Evolutionary conservation across 306 rosid species (phyloP).

Genomic region (Boehmeria nivea): DNA sequence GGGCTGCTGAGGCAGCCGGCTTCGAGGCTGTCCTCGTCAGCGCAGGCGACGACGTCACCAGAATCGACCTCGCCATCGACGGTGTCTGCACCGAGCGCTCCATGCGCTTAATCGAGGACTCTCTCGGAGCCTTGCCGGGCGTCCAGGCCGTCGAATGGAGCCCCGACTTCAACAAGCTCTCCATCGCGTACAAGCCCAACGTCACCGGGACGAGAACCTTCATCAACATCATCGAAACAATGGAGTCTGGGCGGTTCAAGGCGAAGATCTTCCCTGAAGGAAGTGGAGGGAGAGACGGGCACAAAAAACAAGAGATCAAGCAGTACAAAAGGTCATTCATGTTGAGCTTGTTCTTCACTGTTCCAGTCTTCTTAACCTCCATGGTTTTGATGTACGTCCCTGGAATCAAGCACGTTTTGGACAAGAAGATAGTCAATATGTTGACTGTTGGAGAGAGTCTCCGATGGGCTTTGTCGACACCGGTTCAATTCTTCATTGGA

Average conservation of each 20-base stretch:
- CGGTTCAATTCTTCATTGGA: slow-evolving; percentile 61
- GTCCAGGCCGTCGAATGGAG: slow-evolving; percentile 25
- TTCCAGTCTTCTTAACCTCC: slow-evolving; percentile 61
- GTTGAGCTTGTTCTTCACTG: slow-evolving; percentile 56
- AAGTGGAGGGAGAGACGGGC: slow-evolving; percentile 37
- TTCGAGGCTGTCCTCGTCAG: slow-evolving; percentile 42
- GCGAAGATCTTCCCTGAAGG: slow-evolving; percentile 44
- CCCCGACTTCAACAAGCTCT: slow-evolving; percentile 26
- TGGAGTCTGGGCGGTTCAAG: slow-evolving; percentile 46
- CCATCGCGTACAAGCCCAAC: slow-evolving; percentile 49
- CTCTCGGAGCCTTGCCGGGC: slow-evolving; percentile 62
- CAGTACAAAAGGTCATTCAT: slow-evolving; percentile 35
- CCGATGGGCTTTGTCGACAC: slow-evolving; percentile 50
- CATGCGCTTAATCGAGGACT: slow-evolving; percentile 27
- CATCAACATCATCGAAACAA: slow-evolving; percentile 49
- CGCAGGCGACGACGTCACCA: slow-evolving; percentile 49
- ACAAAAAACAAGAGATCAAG: slow-evolving; percentile 40
- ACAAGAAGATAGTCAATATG: slow-evolving; percentile 46
- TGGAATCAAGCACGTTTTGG: slow-evolving; percentile 40
- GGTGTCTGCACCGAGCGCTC: slow-evolving; percentile 28
- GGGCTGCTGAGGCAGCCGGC: slow-evolving; percentile 38
- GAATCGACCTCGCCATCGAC: slow-evolving; percentile 47
- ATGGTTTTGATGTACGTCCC: slow-evolving; percentile 65
- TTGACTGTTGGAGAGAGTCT: slow-evolving; percentile 40
- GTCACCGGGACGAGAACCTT: slow-evolving; percentile 61